Base-by-base conservation (phyloP, 805 yeast species). In the Metschnikowia lochheadii region DNA sequence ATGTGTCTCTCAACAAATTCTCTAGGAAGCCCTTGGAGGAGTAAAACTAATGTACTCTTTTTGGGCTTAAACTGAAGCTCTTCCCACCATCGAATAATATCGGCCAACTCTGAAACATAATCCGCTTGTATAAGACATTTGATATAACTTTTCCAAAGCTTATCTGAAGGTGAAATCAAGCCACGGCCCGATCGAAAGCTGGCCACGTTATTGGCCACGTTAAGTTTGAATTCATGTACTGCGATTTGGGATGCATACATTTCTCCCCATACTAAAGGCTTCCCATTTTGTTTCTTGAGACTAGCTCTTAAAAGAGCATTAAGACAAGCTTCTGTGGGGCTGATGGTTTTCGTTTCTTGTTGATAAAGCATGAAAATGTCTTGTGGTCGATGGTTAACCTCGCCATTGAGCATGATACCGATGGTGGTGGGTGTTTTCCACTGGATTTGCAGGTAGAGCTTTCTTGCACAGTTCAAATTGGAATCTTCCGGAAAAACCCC, bases 211-310 rank as follows among this genome's bases (percentile, higher is more conserved):
- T 21, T 38, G 14, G 46, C 34, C 4, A 63, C 74, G 38, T 77
- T 66, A 1, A 73, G 70, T 50, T 79, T 75, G 63, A 84, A 79
- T 60, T 84, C 87, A 36, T 70, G 75, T 2, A 82, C 71, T 0
- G 87, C 83, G 23, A 82, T 70, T 56, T 84, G 88, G 1, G 84
- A 70, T 0, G 90, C 87, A 47, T 67, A 77, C 37, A 73, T 46
- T 1, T 67, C 65, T 8, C 70, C 81, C 88, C 88, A 84, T 15
- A 66, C 45, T 2, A 76, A 42, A 13, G 63, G 54, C 5, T 48
- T 56, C 2, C 53, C 48, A 6, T 46, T 42, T 1, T 52, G 56
- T 2, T 56, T 49, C 35, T 63, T 59, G 55, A 68, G 60, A 5
- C 84, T 74, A 0, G 85, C 82, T 1, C 70, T 61, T 31, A 85